Conservation (phyloP, 345 rosid species). For the Eutrema heterophyllum region DNA sequence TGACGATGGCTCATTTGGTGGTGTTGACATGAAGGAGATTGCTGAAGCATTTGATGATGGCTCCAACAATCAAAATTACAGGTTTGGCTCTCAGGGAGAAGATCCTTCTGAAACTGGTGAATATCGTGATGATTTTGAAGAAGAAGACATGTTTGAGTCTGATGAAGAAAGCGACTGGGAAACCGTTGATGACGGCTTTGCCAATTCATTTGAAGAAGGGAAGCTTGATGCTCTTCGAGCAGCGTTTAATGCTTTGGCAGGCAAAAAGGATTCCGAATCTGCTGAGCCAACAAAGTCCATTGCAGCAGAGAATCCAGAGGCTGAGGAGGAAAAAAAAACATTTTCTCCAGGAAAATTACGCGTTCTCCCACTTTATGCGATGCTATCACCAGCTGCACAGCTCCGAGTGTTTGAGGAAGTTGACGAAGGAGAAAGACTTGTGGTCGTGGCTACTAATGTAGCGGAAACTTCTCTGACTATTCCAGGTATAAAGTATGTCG, state of each 20-base stretch:
- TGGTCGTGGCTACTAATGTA: slow-evolving; percentile 92
- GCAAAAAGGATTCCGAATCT: slow-evolving; percentile 30
- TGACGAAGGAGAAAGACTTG: slow-evolving; percentile 77
- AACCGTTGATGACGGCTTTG: slow-evolving; percentile 30
- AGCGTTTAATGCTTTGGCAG: slow-evolving; percentile 66
- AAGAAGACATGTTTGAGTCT: slow-evolving; percentile 40
- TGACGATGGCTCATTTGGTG: slow-evolving; percentile 34
- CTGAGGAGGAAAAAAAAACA: slow-evolving; percentile 22
- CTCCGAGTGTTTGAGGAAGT: slow-evolving; percentile 71
- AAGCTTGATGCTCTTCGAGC: slow-evolving; percentile 60
- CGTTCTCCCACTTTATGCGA: slow-evolving; percentile 88
- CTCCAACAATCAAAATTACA: slow-evolving; percentile 39
- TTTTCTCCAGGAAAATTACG: slow-evolving; percentile 33
- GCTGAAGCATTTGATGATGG: slow-evolving; percentile 61
- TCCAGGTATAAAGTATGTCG: slow-evolving; percentile 91
- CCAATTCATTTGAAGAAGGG: slow-evolving; percentile 29
- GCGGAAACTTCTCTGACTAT: slow-evolving; percentile 95
- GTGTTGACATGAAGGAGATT: slow-evolving; percentile 63
- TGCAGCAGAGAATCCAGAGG: slow-evolving; percentile 20
- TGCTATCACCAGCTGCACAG: slow-evolving; percentile 86
- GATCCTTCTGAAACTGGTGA: slow-evolving; percentile 38
- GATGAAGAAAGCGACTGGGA: slow-evolving; percentile 73
- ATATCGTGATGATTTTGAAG: slow-evolving; percentile 17
- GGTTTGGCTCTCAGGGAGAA: slow-evolving; percentile 52
- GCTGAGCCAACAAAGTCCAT: slow-evolving; percentile 22